Evolutionary conservation across 2,329 filamentous ascomycete genomes (phyloP).

Genomic region (Fusarium sp.): DNA sequence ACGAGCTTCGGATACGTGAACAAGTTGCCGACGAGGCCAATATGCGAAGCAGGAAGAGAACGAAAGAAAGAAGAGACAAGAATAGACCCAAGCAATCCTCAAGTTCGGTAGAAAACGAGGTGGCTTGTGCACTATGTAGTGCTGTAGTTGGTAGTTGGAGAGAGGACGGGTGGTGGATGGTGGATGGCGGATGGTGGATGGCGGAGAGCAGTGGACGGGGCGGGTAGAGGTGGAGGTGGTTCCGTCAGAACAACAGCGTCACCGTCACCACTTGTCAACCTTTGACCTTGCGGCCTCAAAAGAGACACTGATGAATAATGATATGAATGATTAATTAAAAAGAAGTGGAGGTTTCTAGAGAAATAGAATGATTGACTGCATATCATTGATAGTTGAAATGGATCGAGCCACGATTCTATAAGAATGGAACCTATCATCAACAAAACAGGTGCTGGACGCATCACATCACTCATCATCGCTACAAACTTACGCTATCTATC

Average conservation of each 20-base stretch:
- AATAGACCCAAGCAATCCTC: conserved; percentile 13
- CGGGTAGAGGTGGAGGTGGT: conserved; percentile 45
- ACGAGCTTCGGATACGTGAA: conserved; percentile 29
- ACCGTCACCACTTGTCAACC: conserved; percentile 44
- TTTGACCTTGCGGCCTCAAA: background rate
- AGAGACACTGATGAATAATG: background rate
- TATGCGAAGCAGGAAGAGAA: background rate
- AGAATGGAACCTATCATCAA: conserved; percentile 7
- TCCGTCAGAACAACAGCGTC: conserved; percentile 35
- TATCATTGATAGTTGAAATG: conserved; percentile 1
- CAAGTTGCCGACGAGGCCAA: conserved; percentile 6
- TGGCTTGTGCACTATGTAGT: conserved; percentile 23
- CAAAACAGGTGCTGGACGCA: conserved; percentile 15
- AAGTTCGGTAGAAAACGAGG: conserved; percentile 32
- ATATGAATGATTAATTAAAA: background rate
- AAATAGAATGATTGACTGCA: background rate
- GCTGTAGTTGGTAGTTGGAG: conserved; percentile 12
- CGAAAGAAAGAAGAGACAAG: conserved; percentile 2
- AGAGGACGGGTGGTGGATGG: conserved; percentile 34
- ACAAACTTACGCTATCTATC: conserved; percentile 34
- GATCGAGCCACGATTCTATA: conserved; percentile 36
- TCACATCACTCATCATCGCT: conserved; percentile 15
- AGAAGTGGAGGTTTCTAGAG: background rate
- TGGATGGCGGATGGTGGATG: conserved; percentile 38
- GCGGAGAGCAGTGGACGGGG: conserved; percentile 37